Evolutionary conservation across 805 yeast species (phyloP).

Genomic region (Saccharomycopsis lassenensis): DNA sequence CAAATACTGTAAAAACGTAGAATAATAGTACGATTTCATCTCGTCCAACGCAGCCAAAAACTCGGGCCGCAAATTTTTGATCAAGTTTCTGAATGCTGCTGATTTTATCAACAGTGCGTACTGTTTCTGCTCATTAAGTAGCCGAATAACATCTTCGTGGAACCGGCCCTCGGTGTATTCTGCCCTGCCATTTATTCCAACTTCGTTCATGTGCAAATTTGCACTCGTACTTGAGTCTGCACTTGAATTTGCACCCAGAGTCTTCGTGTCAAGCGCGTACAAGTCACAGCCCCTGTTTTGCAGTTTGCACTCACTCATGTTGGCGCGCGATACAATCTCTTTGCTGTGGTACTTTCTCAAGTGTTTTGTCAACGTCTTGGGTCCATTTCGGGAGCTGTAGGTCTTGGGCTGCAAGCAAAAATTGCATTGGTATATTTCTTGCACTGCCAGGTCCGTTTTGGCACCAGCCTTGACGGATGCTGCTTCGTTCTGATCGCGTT

Average conservation of each 20-base stretch:
- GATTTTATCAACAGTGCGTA: constrained; percentile 38
- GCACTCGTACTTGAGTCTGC: too few relatives aligned
- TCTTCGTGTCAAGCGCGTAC: too few relatives aligned
- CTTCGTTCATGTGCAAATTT: too few relatives aligned
- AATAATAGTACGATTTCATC: constrained; percentile 33
- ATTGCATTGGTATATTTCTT: constrained; percentile 14
- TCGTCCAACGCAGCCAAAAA: constrained; percentile 36
- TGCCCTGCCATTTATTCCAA: too few relatives aligned
- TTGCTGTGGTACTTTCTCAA: constrained; percentile 15
- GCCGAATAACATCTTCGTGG: constrained; percentile 39
- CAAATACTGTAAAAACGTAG: constrained; percentile 36
- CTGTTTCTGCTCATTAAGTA: constrained; percentile 39
- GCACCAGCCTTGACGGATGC: background rate
- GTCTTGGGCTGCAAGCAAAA: constrained; percentile 8
- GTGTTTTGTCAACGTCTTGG: constrained; percentile 16
- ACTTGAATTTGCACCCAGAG: too few relatives aligned
- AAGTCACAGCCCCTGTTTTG: too few relatives aligned
- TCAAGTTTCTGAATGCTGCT: constrained; percentile 37
- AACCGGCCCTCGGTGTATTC: constrained; percentile 33
- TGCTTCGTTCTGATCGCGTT: background rate
- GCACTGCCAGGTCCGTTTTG: constrained; percentile 3
- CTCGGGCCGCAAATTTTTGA: constrained; percentile 39
- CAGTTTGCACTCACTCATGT: too few relatives aligned
- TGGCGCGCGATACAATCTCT: too few relatives aligned
- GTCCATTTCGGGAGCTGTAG: constrained; percentile 18